These are phyloP conservation scores for Salix koriyanagi DNA, from an alignment of 345 rosid species.

Conservation along the genomic window DNA sequence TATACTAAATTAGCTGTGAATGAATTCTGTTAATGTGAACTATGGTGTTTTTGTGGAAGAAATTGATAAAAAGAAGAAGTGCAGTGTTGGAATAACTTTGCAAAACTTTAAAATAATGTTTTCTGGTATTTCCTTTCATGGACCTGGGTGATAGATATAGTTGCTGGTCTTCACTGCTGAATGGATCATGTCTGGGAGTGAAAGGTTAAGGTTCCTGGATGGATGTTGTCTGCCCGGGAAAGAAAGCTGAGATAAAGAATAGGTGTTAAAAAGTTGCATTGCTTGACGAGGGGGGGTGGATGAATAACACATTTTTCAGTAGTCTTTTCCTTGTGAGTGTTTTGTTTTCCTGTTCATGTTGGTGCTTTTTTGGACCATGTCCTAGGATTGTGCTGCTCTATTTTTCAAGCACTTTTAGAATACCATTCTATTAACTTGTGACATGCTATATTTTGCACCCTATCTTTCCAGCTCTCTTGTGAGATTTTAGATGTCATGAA, in stretches of 20 bases:
- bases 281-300: too few relatives aligned
- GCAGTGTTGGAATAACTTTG: too few relatives aligned
- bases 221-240: background rate
- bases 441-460: too few relatives aligned
- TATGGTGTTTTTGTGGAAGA: too few relatives aligned
- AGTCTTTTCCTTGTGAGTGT: background rate
- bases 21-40: too few relatives aligned
- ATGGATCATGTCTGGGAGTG: background rate
- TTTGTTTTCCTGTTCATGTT: too few relatives aligned
- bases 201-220: background rate
- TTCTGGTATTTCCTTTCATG: too few relatives aligned
- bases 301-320: background rate
- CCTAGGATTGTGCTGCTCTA: background rate
- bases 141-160: background rate
- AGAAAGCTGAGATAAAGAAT: background rate
- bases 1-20: too few relatives aligned
- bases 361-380: background rate
- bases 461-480: too few relatives aligned
- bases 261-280: background rate
- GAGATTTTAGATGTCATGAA: too few relatives aligned
- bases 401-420: background rate
- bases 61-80: too few relatives aligned
- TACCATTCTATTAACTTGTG: background rate
- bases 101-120: too few relatives aligned
- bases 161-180: background rate